These are phyloP conservation scores for Lodderomyces elongisporus DNA, from an alignment of 1,139 yeast species.

Conservation along the genomic window DNA sequence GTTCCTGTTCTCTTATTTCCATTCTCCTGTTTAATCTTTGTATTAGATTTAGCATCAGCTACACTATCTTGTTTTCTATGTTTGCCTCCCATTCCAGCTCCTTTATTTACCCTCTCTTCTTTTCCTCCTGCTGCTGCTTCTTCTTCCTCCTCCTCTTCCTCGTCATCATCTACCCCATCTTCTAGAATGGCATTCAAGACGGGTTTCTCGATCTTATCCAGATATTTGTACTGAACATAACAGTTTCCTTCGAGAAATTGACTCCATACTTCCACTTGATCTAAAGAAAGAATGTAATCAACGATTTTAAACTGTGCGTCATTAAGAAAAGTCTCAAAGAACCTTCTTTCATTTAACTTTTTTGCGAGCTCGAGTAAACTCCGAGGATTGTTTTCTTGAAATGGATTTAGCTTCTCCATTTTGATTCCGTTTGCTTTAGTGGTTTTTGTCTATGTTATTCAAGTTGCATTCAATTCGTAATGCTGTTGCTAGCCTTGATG, in stretches of 20 bases:
- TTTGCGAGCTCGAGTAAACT: conserved; percentile 46
- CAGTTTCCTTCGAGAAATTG: conserved; percentile 53
- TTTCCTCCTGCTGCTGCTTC: too few species aligned
- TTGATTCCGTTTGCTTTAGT: conserved; percentile 53
- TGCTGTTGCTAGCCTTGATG: conserved; percentile 92
- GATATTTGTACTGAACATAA: conserved; percentile 18
- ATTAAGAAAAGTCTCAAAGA: conserved; percentile 56
- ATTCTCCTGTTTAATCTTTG: conserved; percentile 12
- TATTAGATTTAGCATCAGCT: not conserved
- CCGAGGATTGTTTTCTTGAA: conserved; percentile 35
- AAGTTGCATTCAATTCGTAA: conserved; percentile 95
- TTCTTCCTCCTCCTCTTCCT: conserved; percentile 6
- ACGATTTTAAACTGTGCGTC: conserved; percentile 58
- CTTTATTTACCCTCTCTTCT: too few species aligned
- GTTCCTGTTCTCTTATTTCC: conserved; percentile 4
- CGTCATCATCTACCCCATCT: not conserved
- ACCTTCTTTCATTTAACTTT: conserved; percentile 34
- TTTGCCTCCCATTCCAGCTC: too few species aligned
- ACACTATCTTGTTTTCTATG: conserved; percentile 10
- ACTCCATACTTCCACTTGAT: conserved; percentile 42
- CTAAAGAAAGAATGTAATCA: conserved; percentile 31
- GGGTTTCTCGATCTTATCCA: conserved; percentile 7
- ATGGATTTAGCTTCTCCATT: conserved; percentile 43
- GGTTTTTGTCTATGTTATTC: conserved; percentile 98
- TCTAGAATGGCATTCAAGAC: conserved; percentile 4